Conservation (phyloP, 192 early-diverging fungal species). For the Cetraspora pellucida region DNA sequence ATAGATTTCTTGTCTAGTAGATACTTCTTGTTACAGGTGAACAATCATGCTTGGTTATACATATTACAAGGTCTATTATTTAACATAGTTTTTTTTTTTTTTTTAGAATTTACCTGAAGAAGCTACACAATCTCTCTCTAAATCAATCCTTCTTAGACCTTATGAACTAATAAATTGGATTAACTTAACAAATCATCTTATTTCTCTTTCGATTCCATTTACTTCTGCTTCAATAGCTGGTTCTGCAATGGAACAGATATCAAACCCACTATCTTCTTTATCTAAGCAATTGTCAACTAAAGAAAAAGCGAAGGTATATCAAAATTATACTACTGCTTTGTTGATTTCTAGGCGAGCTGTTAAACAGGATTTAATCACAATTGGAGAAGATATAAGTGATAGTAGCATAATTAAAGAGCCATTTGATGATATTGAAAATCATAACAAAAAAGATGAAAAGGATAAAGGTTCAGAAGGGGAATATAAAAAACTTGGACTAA, state of each 20-base stretch:
- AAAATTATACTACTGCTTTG: conserved; percentile 41
- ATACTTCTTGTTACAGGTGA: conserved; percentile 39
- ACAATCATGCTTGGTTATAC: background rate
- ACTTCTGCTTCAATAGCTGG: conserved; percentile 40
- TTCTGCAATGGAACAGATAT: conserved; percentile 37
- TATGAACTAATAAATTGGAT: conserved; percentile 43
- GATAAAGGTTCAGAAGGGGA: background rate
- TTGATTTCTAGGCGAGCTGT: conserved; percentile 35
- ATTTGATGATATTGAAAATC: conserved; percentile 35
- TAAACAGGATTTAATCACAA: conserved; percentile 17
- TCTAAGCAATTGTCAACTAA: conserved; percentile 36
- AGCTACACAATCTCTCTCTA: conserved; percentile 44
- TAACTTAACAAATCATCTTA: conserved; percentile 45
- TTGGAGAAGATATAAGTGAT: background rate
- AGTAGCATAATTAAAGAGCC: background rate
- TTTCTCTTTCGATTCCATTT: conserved; percentile 31
- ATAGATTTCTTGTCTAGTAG: conserved; percentile 21
- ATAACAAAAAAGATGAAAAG: conserved; percentile 42
- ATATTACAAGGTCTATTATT: background rate
- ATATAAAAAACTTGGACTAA: background rate
- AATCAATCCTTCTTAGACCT: conserved; percentile 49
- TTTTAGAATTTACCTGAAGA: conserved; percentile 26
- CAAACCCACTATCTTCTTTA: conserved; percentile 20
- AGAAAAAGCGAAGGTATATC: conserved; percentile 43
- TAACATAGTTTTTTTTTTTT: background rate